Evolutionary conservation across 176 grass and related monocot species (phyloP), one percentile per base, ranked within the genome.

Genomic region (Aechmea fasciata): DNA sequence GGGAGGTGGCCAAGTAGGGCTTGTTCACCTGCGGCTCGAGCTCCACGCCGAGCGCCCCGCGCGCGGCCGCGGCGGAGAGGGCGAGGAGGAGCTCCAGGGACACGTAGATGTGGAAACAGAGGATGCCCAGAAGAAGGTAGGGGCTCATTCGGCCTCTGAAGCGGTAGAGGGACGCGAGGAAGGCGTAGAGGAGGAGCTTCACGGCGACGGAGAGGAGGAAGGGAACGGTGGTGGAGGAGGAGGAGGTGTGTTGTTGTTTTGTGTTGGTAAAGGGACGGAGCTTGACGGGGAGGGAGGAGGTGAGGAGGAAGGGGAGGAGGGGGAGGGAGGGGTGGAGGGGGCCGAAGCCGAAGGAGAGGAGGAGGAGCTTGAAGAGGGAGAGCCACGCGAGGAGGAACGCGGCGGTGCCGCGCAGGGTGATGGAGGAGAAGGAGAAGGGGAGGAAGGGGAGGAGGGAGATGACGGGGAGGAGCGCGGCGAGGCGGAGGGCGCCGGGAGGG

Each of bases 1-100:
- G 80, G 3, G 82, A 88, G 15, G 89, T 76, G 2, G 77, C 65
- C 11, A 82, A 68, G 69, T 79, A 92, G 0, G 89, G 83, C 2
- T 33, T 50, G 59, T 86, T 72, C 57, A 84, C 81, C 68, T 89
- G 90, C 22, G 83, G 86, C 64, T 94, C 90, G 78, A 94, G 57
- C 74, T 85, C 73, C 80, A 84, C 85, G 11, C 80, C 73, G 48
- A 94, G 82, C 11, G 80, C 19, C 47, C 33, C 67, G 2, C 78
- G 63, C 15, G 78, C 72, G 13, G 66, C 2, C 4, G 67, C 28
- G 52, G 55, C 74, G 2, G 71, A 67, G 50, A 13, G 1, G 22
- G 71, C 49, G 1, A 91, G 75, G 41, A 78, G 66, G 8, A 87
- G 83, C 25, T 90, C 83, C 12, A 85, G 68, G 13, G 76, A 61